A percentile compares a stretch with the other conserved stretches of the same genome.
Evolutionary conservation across 192 early-diverging fungal species (phyloP).

Genomic region (Globomyces pollinis-pini): DNA sequence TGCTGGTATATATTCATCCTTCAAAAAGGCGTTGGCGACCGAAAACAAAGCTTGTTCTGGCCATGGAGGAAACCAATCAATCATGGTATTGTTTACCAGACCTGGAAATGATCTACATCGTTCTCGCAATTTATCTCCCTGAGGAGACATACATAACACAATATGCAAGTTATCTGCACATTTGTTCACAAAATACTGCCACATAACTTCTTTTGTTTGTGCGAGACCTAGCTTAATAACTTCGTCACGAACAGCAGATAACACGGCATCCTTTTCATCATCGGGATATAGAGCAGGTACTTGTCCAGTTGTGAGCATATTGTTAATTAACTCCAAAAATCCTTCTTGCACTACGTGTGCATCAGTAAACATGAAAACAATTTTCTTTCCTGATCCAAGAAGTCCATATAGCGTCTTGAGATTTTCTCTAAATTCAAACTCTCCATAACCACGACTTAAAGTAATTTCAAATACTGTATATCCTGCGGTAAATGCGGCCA

Average conservation of each 20-base stretch:
- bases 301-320: slow-evolving; percentile 56
- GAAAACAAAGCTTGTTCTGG: slow-evolving; percentile 55
- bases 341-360: slow-evolving; percentile 57
- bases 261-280: slow-evolving; percentile 49
- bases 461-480: slow-evolving; percentile 52
- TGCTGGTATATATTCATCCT: slow-evolving; percentile 34
- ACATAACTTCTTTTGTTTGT: slow-evolving; percentile 46
- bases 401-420: slow-evolving; percentile 43
- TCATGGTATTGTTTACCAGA: slow-evolving; percentile 58
- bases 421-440: slow-evolving; percentile 47
- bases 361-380: slow-evolving; percentile 56
- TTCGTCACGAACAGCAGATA: slow-evolving; percentile 43
- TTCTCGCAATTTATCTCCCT: slow-evolving; percentile 53
- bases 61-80: slow-evolving; percentile 59
- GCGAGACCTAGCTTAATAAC: slow-evolving; percentile 38
- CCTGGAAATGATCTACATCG: slow-evolving; percentile 53
- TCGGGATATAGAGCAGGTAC: slow-evolving; percentile 55
- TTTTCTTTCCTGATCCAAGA: slow-evolving; percentile 42
- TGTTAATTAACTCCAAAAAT: slow-evolving; percentile 56
- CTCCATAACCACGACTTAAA: slow-evolving; percentile 49
- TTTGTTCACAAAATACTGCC: slow-evolving; percentile 56
- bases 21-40: slow-evolving; percentile 50
- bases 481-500: slow-evolving; percentile 51
- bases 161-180: slow-evolving; percentile 52
- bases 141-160: slow-evolving; percentile 56